Percentiles rank a stretch among this genome's conserved stretches.
These are phyloP conservation scores for Penicillium coprophilum DNA, from an alignment of 495 filamentous ascomycete genomes.

Conservation along the genomic window DNA sequence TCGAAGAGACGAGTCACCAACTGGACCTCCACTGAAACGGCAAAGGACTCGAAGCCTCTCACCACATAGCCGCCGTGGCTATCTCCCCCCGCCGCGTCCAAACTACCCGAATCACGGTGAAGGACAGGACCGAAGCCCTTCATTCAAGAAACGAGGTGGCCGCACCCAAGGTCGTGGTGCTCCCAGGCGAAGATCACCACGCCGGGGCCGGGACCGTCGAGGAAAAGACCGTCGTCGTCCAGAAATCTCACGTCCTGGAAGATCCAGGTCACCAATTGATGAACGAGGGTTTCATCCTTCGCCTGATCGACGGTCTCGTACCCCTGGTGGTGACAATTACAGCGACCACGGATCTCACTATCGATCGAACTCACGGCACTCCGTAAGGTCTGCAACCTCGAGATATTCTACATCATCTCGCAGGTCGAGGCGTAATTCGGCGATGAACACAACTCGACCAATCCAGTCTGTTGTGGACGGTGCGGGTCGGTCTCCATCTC, in stretches of 20 bases:
- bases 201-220: constrained; percentile 40
- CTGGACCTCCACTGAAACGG: constrained; percentile 39
- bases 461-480: constrained; percentile 29
- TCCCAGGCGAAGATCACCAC: constrained; percentile 33
- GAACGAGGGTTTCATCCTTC: constrained; percentile 29
- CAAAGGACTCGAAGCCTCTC: constrained; percentile 52
- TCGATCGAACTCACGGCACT: constrained; percentile 40
- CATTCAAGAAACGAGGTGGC: constrained; percentile 32
- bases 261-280: constrained; percentile 36
- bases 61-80: constrained; percentile 28
- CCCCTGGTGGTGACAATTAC: constrained; percentile 31
- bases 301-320: constrained; percentile 33
- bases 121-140: constrained; percentile 34
- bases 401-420: constrained; percentile 33
- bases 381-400: constrained; percentile 33
- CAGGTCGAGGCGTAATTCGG: constrained; percentile 23
- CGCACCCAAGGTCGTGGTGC: constrained; percentile 38
- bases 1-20: constrained; percentile 37
- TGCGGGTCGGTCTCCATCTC: constrained; percentile 38
- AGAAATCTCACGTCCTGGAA: constrained; percentile 23
- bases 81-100: constrained; percentile 25
- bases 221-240: constrained; percentile 32
- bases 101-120: constrained; percentile 31
- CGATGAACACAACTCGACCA: constrained; percentile 36
- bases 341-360: constrained; percentile 33